Evolutionary conservation across 257 asterid species (phyloP).

Genomic region (Solanum arcanum): DNA sequence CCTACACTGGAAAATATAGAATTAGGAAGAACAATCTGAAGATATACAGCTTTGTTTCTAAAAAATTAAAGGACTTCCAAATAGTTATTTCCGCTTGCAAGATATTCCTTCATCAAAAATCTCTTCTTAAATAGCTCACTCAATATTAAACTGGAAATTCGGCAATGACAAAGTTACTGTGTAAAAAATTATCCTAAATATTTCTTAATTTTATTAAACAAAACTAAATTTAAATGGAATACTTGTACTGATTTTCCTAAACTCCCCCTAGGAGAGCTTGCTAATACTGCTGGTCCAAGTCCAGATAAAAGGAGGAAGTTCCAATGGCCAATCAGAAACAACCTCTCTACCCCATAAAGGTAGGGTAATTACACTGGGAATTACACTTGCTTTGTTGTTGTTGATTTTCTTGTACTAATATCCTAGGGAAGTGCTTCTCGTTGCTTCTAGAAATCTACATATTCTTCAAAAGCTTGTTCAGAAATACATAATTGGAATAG

Average conservation of each 20-base stretch:
- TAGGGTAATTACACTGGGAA: background rate
- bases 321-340: background rate
- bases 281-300: background rate
- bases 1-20: background rate
- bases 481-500: background rate
- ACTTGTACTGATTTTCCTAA: background rate
- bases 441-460: background rate
- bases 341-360: background rate
- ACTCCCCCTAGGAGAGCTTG: background rate
- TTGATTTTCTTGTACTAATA: background rate
- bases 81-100: background rate
- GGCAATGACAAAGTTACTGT: background rate
- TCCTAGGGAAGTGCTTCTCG: background rate
- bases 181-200: background rate
- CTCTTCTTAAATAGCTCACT: background rate
- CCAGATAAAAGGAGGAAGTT: background rate
- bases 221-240: background rate
- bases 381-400: background rate
- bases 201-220: background rate
- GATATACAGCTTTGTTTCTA: background rate
- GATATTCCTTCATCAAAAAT: background rate
- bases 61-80: background rate
- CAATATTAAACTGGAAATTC: background rate
- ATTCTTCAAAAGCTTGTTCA: background rate
- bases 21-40: background rate